Evolutionary conservation across 2,329 filamentous ascomycete genomes (phyloP), one percentile per base, ranked within the genome.

Genomic region (Rugonectria rugulosa): DNA sequence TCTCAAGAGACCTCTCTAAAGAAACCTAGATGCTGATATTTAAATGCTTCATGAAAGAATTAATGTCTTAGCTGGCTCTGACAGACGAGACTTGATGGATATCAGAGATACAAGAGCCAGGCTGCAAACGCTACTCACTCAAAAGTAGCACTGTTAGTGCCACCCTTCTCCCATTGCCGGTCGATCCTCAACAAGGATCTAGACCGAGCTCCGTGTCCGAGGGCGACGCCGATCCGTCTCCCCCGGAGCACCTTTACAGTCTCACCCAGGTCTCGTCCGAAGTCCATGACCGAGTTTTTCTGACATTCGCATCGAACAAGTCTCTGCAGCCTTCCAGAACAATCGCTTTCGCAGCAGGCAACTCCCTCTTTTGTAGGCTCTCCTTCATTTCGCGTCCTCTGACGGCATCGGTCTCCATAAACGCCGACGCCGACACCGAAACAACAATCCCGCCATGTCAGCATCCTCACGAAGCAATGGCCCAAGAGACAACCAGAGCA

Each of bases 201-300:
- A 27, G 68, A 19, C 68, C 68, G 65, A 70, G 56, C 62, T 63
- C 69, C 68, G 68, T 71, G 68, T 55, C 65, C 65, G 65, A 68
- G 32, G 56, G 52, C 52, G 53, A 63, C 43, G 19, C 10, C 53
- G 65, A 63, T 57, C 32, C 29, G 43, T 55, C 42, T 19, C 21
- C 5, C 10, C 44, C 12, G 17, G 14, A 34, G 17, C n/a, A 12
- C 12, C 24, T 40, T 29, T 11, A 46, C 20, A 14, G 24, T 11
- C 8, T 24, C 20, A 26, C 48, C 26, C 40, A 23, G 7, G 24
- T 27, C 15, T 45, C 42, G 40, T 15, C 41, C 42, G 20, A n/a
- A 5, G 38, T 31, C 40, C 40, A 31, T 20, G 32, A 12, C 41
- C 53, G 45, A 56, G 23, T 45, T 4, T 11, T 27, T 34, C 24